Conservation (phyloP, 352 stramenopile species). For the Phytophthora sp. region DNA sequence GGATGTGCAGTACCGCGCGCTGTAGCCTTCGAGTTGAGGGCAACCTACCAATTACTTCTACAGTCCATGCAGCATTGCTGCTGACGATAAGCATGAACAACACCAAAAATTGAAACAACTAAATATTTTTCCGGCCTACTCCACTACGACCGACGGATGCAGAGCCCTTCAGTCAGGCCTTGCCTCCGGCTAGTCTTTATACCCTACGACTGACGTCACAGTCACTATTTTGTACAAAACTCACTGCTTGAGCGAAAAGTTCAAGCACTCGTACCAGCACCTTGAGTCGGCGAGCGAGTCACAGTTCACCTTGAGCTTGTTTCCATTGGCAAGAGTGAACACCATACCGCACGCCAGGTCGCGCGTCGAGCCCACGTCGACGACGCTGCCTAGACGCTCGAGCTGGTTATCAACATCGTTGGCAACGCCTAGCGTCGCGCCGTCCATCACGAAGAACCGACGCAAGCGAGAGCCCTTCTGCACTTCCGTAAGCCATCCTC, state of each 20-base stretch:
- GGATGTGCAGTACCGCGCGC: slow-evolving; percentile 6
- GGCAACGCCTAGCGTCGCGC: slow-evolving; percentile 65
- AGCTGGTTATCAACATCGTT: slow-evolving; percentile 85
- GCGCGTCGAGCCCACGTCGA: slow-evolving; percentile 66
- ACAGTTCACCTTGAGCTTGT: slow-evolving; percentile 68
- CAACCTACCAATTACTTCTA: too few species aligned
- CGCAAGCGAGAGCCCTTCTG: slow-evolving; percentile 50
- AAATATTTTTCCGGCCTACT: slow-evolving; percentile 29
- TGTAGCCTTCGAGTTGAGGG: too few species aligned
- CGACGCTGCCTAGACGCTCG: slow-evolving; percentile 63
- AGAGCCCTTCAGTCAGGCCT: slow-evolving; percentile 25
- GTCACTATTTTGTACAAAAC: slow-evolving; percentile 44
- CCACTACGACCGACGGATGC: slow-evolving; percentile 15
- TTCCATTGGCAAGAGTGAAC: slow-evolving; percentile 63
- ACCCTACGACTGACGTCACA: slow-evolving; percentile 22
- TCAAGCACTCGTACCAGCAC: slow-evolving; percentile 81
- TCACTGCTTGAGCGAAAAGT: slow-evolving; percentile 40
- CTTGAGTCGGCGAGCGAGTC: slow-evolving; percentile 76
- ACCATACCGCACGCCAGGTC: slow-evolving; percentile 76
- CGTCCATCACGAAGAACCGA: slow-evolving; percentile 83
- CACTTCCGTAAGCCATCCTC: slow-evolving; percentile 79
- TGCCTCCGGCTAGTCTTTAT: slow-evolving; percentile 11
- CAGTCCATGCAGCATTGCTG: not conserved
- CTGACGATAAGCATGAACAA: slow-evolving; percentile 1
- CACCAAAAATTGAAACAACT: slow-evolving; percentile 24